Conservation (phyloP, 768 basidiomycete species). For the Pleurotus eryngii region DNA sequence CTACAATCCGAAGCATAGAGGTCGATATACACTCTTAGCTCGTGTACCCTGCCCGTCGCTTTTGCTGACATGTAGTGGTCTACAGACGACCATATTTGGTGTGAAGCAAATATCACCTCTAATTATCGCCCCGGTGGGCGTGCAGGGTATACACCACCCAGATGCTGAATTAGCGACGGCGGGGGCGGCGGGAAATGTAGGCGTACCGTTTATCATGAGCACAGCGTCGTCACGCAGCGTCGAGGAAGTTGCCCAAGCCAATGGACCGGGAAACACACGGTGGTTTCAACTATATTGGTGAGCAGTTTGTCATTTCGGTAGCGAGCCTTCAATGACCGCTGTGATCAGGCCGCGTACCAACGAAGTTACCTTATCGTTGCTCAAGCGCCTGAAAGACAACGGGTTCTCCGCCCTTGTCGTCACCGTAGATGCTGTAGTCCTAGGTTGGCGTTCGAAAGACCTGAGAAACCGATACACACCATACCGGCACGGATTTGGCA, state of each 20-base stretch:
- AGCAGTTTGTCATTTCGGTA: slow-evolving; percentile 8
- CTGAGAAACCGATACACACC: slow-evolving; percentile 55
- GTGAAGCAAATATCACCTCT: slow-evolving; percentile 57
- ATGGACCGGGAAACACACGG: slow-evolving; percentile 53
- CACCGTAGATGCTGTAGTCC: slow-evolving; percentile 67
- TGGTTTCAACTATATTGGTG: slow-evolving; percentile 86
- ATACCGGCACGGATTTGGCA: slow-evolving; percentile 60
- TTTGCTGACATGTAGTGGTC: background rate
- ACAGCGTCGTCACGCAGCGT: slow-evolving; percentile 69
- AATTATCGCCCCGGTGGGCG: slow-evolving; percentile 71
- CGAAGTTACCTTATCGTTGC: slow-evolving; percentile 59
- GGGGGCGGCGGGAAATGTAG: slow-evolving; percentile 55
- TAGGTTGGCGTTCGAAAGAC: slow-evolving; percentile 78
- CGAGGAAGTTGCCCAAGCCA: slow-evolving; percentile 71
- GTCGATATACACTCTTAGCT: slow-evolving; percentile 30
- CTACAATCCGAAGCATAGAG: slow-evolving; percentile 54
- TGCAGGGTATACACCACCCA: slow-evolving; percentile 67
- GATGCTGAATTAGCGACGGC: slow-evolving; percentile 73
- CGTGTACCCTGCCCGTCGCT: background rate
- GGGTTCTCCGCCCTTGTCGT: slow-evolving; percentile 75
- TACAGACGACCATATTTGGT: slow-evolving; percentile 68
- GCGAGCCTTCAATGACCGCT: background rate
- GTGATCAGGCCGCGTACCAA: slow-evolving; percentile 52
- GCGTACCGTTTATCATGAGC: slow-evolving; percentile 70
- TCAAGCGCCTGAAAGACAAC: slow-evolving; percentile 58